Evolutionary conservation across 306 rosid genomes (phyloP).

Genomic region (Clitoria ternatea): DNA sequence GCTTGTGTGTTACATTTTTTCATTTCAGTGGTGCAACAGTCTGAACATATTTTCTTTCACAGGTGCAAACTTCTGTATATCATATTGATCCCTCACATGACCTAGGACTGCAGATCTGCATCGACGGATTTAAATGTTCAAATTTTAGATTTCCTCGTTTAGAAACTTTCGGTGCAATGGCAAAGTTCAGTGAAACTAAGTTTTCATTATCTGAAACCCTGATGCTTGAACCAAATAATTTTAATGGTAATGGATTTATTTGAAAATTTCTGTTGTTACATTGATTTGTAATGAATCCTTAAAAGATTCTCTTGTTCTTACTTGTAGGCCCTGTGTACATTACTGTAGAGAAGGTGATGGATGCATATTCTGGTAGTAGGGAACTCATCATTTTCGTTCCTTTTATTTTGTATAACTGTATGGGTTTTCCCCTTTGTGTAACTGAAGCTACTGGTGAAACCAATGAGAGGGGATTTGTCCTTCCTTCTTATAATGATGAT

Average conservation of each 20-base stretch:
- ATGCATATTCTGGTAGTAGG: conserved; percentile 83
- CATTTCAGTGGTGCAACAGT: background rate
- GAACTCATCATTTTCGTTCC: conserved; percentile 75
- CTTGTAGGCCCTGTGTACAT: conserved; percentile 60
- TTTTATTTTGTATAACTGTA: conserved; percentile 81
- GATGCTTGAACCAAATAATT: conserved; percentile 46
- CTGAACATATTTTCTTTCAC: conserved; percentile 17
- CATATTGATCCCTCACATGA: conserved; percentile 93
- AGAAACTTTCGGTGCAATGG: conserved; percentile 68
- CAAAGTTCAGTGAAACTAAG: conserved; percentile 71
- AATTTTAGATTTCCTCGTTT: conserved; percentile 72
- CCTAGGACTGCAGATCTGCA: conserved; percentile 60
- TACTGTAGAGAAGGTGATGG: conserved; percentile 77
- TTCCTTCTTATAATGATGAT: conserved; percentile 63
- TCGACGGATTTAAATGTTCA: conserved; percentile 61
- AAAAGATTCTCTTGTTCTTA: conserved; percentile 24
- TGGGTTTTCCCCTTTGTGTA: conserved; percentile 64
- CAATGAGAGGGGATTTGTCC: conserved; percentile 38
- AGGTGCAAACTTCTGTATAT: conserved; percentile 80
- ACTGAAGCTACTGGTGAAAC: conserved; percentile 50
- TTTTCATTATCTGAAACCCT: conserved; percentile 65
- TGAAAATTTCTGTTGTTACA: background rate
- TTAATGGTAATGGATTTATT: conserved; percentile 40
- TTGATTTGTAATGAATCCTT: background rate
- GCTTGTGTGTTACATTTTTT: background rate